Evolutionary conservation across 1,284 basidiomycete genomes (phyloP), one percentile per base, ranked within the genome.

Genomic region (Puccinia triticina): DNA sequence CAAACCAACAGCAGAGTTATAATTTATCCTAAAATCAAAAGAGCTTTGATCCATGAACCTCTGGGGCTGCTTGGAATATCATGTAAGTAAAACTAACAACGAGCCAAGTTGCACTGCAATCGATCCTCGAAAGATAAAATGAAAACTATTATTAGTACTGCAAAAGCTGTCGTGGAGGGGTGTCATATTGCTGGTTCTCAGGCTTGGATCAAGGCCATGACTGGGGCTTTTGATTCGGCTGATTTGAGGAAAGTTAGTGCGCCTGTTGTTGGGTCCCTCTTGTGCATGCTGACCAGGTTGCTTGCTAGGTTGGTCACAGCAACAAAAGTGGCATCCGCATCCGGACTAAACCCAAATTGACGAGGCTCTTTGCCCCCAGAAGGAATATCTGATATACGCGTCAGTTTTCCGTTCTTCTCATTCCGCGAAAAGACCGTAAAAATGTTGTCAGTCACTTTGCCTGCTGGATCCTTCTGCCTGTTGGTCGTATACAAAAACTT

Each of bases 401-500:
- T 72, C 23, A 80, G 46, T 43, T 80, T 59, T 0, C 77, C 77
- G 11, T 7, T 55, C 8, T 23, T n/a, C 37, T 69, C 61, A n/a
- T 66, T 43, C 5, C 79, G 37, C 21, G 71, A 18, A 34, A 82
- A 82, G 55, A 82, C 59, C 18, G 57, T 43, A 34, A 82, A 64
- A n/a, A 59, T 74, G 59, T 82, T 74, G 37, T 82, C 79, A 26
- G 48, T 37, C 12, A 50, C 61, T 32, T 53, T 37, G 0, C 79
- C 61, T n/a, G 34, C 26, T 21, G 26, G n/a, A 29, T 73, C 57
- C 32, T 61, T 74, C 16, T 53, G 71, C 32, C 79, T 26, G 50
- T 74, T 82, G 23, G 79, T 74, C 11, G 59, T 34, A 75, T 82
- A 82, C 46, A 82, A 32, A 50, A 82, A 82, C 43, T 75, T 73